These are phyloP conservation scores for Pseudogymnoascus sp. DNA, from an alignment of 2,329 filamentous ascomycete genomes.

Conservation along the genomic window DNA sequence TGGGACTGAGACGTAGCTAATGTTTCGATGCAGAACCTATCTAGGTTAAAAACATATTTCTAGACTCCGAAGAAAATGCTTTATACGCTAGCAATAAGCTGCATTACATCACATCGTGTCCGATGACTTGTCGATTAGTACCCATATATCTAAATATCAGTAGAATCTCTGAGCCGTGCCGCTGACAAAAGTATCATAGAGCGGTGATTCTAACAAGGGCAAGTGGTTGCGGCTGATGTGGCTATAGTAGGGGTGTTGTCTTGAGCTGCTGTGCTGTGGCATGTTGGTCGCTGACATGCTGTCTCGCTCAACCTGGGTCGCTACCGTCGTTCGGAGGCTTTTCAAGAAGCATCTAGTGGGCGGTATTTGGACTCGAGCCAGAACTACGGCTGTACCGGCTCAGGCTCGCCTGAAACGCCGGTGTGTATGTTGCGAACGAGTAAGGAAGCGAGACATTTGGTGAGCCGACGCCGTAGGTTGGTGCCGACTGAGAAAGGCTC, in stretches of 20 bases:
- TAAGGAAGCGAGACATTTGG: constrained; percentile 94
- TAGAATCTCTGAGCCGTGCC: too few relatives aligned
- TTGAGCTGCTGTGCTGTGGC: constrained; percentile 33
- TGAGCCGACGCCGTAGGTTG: constrained; percentile 77
- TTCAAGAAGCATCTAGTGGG: constrained; percentile 32
- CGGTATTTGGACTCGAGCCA: constrained; percentile 33
- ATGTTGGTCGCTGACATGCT: constrained; percentile 22
- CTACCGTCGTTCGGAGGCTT: constrained; percentile 53
- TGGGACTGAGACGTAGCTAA: too few relatives aligned
- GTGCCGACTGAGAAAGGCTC: constrained; percentile 79
- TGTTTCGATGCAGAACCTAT: too few relatives aligned
- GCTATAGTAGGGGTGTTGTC: constrained; percentile 47
- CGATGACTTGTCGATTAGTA: too few relatives aligned
- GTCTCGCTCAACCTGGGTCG: constrained; percentile 54
- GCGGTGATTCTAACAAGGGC: too few relatives aligned
- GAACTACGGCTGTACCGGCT: constrained; percentile 41
- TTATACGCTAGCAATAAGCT: too few relatives aligned
- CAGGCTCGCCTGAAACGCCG: constrained; percentile 36
- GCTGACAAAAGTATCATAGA: too few relatives aligned
- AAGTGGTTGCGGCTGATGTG: constrained; percentile 35
- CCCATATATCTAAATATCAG: too few relatives aligned
- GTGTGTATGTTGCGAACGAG: constrained; percentile 68
- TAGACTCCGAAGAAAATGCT: too few relatives aligned
- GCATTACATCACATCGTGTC: too few relatives aligned
- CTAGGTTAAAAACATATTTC: too few relatives aligned